Percentiles rank a stretch among this genome's conserved stretches.
Evolutionary conservation across 352 stramenopile genomes (phyloP).

Genomic region (Globisporangium uncinulatum): DNA sequence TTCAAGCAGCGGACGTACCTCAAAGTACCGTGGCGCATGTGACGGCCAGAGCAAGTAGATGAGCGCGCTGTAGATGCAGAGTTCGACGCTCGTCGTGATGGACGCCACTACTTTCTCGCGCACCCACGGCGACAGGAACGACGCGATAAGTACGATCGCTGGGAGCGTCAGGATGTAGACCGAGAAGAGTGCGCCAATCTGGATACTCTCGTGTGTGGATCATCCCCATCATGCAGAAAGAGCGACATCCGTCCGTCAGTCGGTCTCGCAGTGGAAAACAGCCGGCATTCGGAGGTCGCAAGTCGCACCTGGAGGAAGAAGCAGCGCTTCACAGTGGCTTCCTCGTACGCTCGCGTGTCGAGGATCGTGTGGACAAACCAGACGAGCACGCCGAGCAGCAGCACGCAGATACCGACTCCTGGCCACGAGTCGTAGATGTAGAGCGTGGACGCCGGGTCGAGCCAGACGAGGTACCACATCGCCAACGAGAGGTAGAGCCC

Average conservation of each 20-base stretch:
- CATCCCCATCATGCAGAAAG: neutral
- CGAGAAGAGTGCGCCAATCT: conserved; percentile 63
- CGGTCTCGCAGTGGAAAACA: too few species aligned
- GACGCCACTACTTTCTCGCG: conserved; percentile 66
- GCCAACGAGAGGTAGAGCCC: conserved; percentile 70
- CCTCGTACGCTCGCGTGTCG: conserved; percentile 57
- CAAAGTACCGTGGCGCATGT: conserved; percentile 66
- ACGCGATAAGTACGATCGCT: conserved; percentile 62
- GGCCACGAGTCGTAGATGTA: conserved; percentile 85
- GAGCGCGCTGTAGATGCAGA: conserved; percentile 50
- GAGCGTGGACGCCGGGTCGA: conserved; percentile 68
- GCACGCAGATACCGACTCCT: conserved; percentile 50
- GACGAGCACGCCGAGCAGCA: conserved; percentile 50
- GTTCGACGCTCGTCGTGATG: conserved; percentile 45
- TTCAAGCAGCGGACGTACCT: conserved; percentile 28
- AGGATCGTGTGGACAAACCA: conserved; percentile 69
- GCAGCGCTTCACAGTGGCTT: conserved; percentile 38
- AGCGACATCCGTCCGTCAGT: neutral
- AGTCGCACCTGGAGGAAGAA: conserved; percentile 55
- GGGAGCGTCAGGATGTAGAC: conserved; percentile 69
- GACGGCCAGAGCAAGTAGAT: conserved; percentile 70
- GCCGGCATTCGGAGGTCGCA: neutral
- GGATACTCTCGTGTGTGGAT: neutral
- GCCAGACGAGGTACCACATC: conserved; percentile 78
- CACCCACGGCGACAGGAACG: conserved; percentile 73